phyloP scores from a whole-genome alignment of 495 filamentous ascomycete genomes.

The Chaetomium fimeti region DNA sequence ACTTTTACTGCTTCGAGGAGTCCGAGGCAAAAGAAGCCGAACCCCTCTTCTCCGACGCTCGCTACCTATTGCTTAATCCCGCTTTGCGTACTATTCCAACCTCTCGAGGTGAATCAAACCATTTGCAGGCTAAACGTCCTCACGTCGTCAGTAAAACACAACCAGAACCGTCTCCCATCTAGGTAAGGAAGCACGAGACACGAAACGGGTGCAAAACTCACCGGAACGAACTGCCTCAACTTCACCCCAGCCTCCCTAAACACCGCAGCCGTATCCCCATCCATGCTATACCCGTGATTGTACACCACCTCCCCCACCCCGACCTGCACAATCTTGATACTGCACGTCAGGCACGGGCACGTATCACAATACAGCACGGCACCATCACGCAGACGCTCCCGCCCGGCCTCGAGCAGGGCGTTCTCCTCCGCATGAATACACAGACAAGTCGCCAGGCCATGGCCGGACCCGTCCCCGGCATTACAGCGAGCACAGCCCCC shows the following conservation, averaged over 20 bases:
- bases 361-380: slow-evolving; percentile 93
- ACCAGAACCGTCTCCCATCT: not conserved
- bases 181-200: not conserved
- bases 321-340: slow-evolving; percentile 95
- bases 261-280: slow-evolving; percentile 76
- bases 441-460: slow-evolving; percentile 77
- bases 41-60: not conserved
- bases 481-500: slow-evolving; percentile 93
- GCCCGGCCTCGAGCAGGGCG: slow-evolving; percentile 86
- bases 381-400: slow-evolving; percentile 78
- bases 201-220: slow-evolving; percentile 45
- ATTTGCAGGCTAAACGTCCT: slow-evolving; percentile 46
- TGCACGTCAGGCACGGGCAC: slow-evolving; percentile 97
- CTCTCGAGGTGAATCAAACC: slow-evolving; percentile 55
- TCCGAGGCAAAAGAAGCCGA: too few relatives aligned
- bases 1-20: too few relatives aligned
- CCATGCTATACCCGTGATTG: slow-evolving; percentile 90
- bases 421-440: slow-evolving; percentile 98
- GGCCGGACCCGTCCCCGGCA: slow-evolving; percentile 61
- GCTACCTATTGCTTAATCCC: not conserved
- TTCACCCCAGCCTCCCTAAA: slow-evolving; percentile 72
- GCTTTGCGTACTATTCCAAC: slow-evolving; percentile 30
- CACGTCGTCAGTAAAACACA: not conserved
- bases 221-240: slow-evolving; percentile 78
- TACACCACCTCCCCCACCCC: slow-evolving; percentile 96